Evolutionary conservation across 495 filamentous ascomycete genomes (phyloP).

Genomic region (Thermothielavioides terrestris): DNA sequence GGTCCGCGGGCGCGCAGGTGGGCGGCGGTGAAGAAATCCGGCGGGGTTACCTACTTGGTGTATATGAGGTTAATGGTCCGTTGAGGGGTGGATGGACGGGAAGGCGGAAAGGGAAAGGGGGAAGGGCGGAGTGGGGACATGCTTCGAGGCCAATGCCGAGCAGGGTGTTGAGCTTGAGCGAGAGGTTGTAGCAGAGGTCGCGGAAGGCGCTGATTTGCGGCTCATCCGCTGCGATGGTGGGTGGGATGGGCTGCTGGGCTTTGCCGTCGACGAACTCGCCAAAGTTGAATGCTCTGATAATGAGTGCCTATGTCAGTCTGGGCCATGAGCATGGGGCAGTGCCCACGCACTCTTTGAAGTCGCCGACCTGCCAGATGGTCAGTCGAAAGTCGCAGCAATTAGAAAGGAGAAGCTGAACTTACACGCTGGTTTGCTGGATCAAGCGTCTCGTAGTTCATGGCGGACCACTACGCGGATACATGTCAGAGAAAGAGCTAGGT

Average conservation of each 20-base stretch:
- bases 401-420: slow-evolving; percentile 16
- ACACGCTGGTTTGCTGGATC: slow-evolving; percentile 79
- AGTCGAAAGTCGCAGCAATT: not conserved
- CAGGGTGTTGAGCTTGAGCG: slow-evolving; percentile 59
- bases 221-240: slow-evolving; percentile 51
- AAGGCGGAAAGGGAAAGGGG: not conserved
- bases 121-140: not conserved
- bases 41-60: slow-evolving; percentile 12
- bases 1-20: slow-evolving; percentile 52
- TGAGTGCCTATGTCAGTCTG: not conserved
- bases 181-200: slow-evolving; percentile 61
- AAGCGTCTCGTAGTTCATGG: slow-evolving; percentile 79
- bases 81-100: not conserved
- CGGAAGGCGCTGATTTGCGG: slow-evolving; percentile 56
- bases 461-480: slow-evolving; percentile 52
- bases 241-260: slow-evolving; percentile 73
- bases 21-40: slow-evolving; percentile 63
- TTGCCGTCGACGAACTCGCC: slow-evolving; percentile 64
- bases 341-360: slow-evolving; percentile 79
- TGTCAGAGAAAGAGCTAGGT: too few relatives aligned
- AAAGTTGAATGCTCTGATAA: slow-evolving; percentile 77
- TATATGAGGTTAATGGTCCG: slow-evolving; percentile 21
- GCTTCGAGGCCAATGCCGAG: slow-evolving; percentile 69
- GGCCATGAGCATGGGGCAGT: not conserved
- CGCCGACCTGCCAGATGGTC: slow-evolving; percentile 52